Evolutionary conservation across 768 basidiomycete genomes (phyloP), one percentile per base, ranked within the genome.

Genomic region (Imleria badia): DNA sequence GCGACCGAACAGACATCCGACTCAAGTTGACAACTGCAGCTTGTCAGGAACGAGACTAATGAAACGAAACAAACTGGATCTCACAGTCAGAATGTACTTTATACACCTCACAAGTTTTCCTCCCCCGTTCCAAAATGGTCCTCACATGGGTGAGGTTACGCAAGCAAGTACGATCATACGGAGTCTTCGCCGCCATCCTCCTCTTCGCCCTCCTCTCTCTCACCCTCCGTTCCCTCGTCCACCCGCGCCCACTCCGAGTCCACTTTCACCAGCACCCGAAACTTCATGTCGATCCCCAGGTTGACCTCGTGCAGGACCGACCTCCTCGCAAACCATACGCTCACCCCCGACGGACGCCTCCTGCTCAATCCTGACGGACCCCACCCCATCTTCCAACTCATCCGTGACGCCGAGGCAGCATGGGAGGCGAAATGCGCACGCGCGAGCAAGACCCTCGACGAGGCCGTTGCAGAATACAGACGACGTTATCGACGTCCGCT

Each of bases 301-400:
- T n/a, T n/a, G n/a, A n/a, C n/a, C n/a, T n/a, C n/a, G n/a, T n/a
- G n/a, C n/a, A n/a, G n/a, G n/a, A n/a, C 60, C n/a, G n/a, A n/a
- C 68, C 2, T 78, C n/a, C n/a, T n/a, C 5, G 62, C 45, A 10
- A 20, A 41, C 8, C 73, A 76, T 43, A 55, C 48, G 2, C 53
- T 63, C 29, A 55, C 64, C 3, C 17, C 55, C 1, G 65, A 71
- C 29, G 75, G 75, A 1, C 52, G 73, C 22, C 61, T 76, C 10
- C 42, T 68, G 19, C 71, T 73, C 55, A 71, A 76, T 43, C 67
- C 67, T 0, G 42, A 67, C 5, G 75, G 72, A 0, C 59, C 48
- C 1, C 48, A 81, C 57, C 79, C 79, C 2, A 75, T 81, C 19
- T 71, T 72, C 42, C 72, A 74, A 38, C 64, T 81, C 26, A 75